Evolutionary conservation across 768 basidiomycete genomes (phyloP), one percentile per base, ranked within the genome.

Genomic region (Cystobasidium ongulense): DNA sequence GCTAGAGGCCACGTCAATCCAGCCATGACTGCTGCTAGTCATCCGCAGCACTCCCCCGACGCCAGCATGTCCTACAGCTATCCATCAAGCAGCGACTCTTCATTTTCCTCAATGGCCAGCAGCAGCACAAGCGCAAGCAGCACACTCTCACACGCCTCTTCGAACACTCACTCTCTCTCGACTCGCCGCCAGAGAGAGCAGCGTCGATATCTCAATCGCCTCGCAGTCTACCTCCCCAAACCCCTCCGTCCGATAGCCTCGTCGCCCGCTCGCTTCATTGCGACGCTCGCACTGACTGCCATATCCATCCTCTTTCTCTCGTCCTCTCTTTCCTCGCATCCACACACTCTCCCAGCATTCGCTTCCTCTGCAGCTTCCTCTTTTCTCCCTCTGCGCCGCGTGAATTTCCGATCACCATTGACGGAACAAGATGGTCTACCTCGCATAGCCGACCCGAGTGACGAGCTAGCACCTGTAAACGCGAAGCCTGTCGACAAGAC

Each of bases 201-300:
- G 27, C 65, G 65, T 5, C n/a, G 65, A 10, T 43, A 17, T 10
- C 65, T 67, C 65, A 67, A 67, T 31, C 39, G 46, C 11, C 38
- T 67, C 10, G 65, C 65, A 11, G 38, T 67, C 27, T 67, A 43
- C 36, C 65, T 67, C 23, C 65, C 65, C n/a, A 39, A 36, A 23
- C 39, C n/a, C 8, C 46, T 67, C 10, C 36, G 35, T 13, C 43
- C 43, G 27, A 41, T 67, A 29, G 65, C 65, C 18, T 23, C 39
- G 27, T 67, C 65, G 5, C 46, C 38, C 21, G 46, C 39, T 21
- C 65, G 65, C 46, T 43, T 67, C 27, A 18, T 52, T 17, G 43
- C 21, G 17, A 52, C 65, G 3, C 39, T 43, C 17, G 35, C 65
- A 1, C 11, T 59, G 25, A 31, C 5, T 18, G 21, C 17, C 1